A percentile compares a stretch with the other conserved stretches of the same genome.
Conservation (phyloP, 148 eudicot genomes). For the Vaccinium macrocarpon region DNA sequence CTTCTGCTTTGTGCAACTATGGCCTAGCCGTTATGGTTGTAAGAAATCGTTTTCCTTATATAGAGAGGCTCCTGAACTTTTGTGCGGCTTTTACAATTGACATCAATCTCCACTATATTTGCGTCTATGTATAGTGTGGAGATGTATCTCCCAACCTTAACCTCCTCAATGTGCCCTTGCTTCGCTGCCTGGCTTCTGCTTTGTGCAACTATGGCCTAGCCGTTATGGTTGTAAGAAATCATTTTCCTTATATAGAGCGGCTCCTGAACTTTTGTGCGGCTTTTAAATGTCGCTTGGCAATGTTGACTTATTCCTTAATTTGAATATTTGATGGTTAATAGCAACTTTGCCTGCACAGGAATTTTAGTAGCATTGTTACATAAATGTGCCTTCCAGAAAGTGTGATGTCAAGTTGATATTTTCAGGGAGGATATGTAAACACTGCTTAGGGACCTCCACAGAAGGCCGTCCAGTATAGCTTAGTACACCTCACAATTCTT, state of each 20-base stretch:
- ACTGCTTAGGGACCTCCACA: neutral
- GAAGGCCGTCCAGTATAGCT: neutral
- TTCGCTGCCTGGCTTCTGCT: neutral
- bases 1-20: neutral
- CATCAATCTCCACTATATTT: neutral
- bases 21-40: neutral
- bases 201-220: neutral
- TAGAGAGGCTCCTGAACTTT: neutral
- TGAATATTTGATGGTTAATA: neutral
- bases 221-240: neutral
- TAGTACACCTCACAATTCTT: neutral
- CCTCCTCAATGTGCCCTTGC: neutral
- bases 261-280: neutral
- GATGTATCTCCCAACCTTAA: neutral
- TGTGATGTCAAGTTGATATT: constrained; percentile 12
- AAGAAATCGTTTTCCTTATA: neutral
- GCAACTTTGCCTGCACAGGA: neutral
- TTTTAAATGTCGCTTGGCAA: neutral
- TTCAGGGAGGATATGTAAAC: neutral
- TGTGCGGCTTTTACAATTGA: neutral
- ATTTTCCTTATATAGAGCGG: neutral
- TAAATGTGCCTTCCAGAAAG: neutral
- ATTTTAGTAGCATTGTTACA: constrained; percentile 1
- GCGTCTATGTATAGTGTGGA: neutral
- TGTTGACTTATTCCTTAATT: neutral